Percentiles rank a stretch among this genome's conserved stretches.
Evolutionary conservation across 805 yeast species (phyloP).

Genomic region (Ogataea zsoltii): DNA sequence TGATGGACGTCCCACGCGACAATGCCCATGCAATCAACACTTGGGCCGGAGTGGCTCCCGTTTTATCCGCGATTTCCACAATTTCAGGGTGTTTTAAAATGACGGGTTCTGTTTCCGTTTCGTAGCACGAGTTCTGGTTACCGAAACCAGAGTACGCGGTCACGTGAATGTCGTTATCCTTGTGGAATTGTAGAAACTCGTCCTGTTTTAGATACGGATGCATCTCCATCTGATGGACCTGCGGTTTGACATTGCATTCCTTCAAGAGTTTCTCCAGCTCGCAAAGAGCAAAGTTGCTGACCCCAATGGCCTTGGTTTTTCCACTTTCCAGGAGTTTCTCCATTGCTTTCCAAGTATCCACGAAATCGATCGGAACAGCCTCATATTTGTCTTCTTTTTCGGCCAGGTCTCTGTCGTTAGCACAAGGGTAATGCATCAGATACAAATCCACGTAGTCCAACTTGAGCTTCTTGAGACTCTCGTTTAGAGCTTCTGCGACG

Average conservation of each 20-base stretch:
- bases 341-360: slow-evolving; percentile 66
- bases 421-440: slow-evolving; percentile 67
- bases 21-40: slow-evolving; percentile 57
- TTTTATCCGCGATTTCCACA: slow-evolving; percentile 43
- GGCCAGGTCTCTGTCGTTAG: slow-evolving; percentile 40
- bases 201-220: slow-evolving; percentile 71
- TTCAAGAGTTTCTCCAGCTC: slow-evolving; percentile 54
- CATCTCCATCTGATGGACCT: slow-evolving; percentile 65
- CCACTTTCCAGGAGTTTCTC: slow-evolving; percentile 58
- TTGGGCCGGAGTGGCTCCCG: slow-evolving; percentile 46
- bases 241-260: slow-evolving; percentile 47
- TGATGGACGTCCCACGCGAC: slow-evolving; percentile 51
- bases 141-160: slow-evolving; percentile 82
- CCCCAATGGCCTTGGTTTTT: slow-evolving; percentile 69
- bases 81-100: slow-evolving; percentile 45
- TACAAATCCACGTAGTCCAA: slow-evolving; percentile 66
- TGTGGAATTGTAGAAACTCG: slow-evolving; percentile 52
- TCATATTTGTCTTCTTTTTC: slow-evolving; percentile 38
- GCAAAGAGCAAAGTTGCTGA: slow-evolving; percentile 67
- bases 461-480: slow-evolving; percentile 50
- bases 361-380: slow-evolving; percentile 38
- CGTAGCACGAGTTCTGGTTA: slow-evolving; percentile 50
- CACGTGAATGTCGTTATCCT: slow-evolving; percentile 49
- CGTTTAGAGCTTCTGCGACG: slow-evolving; percentile 49
- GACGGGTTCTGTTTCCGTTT: slow-evolving; percentile 41